Conservation (phyloP, 1,284 basidiomycete genomes). For the Blastosporella zonata region DNA sequence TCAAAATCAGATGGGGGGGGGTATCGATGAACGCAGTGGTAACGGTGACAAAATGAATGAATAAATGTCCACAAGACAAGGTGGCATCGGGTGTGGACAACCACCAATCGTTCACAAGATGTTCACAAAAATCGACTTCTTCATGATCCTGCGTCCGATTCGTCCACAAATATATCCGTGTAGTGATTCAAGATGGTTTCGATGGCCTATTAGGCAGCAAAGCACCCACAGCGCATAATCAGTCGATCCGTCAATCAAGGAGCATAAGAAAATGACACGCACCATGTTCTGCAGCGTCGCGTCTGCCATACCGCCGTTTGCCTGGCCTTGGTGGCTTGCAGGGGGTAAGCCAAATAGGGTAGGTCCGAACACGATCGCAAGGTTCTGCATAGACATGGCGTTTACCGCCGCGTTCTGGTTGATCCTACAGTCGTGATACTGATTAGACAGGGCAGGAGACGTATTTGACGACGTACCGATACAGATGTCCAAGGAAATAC, state of each 20-base stretch:
- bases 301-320: constrained; percentile 48
- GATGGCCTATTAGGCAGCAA: constrained; percentile 54
- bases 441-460: constrained; percentile 6
- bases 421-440: constrained; percentile 52
- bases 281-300: constrained; percentile 55
- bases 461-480: constrained; percentile 60
- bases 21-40: constrained; percentile 5
- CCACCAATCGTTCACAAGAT: not conserved
- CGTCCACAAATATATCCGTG: constrained; percentile 70
- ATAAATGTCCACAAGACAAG: constrained; percentile 7
- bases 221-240: not conserved
- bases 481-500: constrained; percentile 91
- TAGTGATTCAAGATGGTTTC: constrained; percentile 88
- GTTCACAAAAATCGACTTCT: not conserved
- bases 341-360: constrained; percentile 70
- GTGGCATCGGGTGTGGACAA: too few species aligned
- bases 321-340: constrained; percentile 37
- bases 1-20: constrained; percentile 1
- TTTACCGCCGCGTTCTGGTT: constrained; percentile 75
- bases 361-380: constrained; percentile 97
- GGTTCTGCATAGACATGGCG: constrained; percentile 91
- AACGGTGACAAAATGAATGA: not conserved
- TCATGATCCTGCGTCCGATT: constrained; percentile 31
- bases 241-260: not conserved
- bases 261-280: constrained; percentile 12